Evolutionary conservation across 805 yeast species (phyloP), one percentile per base, ranked within the genome.

Genomic region (Spathaspora hagerdaliae): DNA sequence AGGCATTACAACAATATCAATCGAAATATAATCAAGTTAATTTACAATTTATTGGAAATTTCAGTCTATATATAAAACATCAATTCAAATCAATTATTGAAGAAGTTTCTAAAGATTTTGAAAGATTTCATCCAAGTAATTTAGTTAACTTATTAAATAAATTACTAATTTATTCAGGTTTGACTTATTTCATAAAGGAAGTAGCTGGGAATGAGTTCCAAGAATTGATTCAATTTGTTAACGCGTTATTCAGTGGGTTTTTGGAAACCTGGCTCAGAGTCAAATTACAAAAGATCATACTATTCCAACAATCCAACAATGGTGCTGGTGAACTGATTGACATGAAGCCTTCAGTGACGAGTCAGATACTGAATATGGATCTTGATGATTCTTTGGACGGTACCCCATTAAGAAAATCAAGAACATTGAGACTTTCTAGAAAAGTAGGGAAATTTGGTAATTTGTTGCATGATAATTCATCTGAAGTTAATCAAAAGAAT

Each of bases 1-100:
- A 74, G 46, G 95, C 95, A 0, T 69, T 88, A 47, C 74, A 73
- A 48, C 89, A 87, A 54, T 82, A 85, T 55, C 75, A 81, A 47
- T 66, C 71, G 12, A 74, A 70, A 5, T 87, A 85, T 57, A 87
- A 83, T 53, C 59, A 65, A 15, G 81, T 81, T 0, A 72, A 85
- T 1, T 54, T 58, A 2, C 63, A 67, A 5, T 86, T 89, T 55
- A 60, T 79, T 31, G 60, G 57, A 14, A 71, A 77, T 49, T 73
- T 80, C 46, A 69, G 58, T 11, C 50, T 42, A 1, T 81, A 74
- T 42, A 51, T 69, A 31, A 52, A 56, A 27, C 42, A 41, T 2
- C 58, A 61, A 41, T 64, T 83, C 49, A 67, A 65, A 11, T 46
- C 55, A 3, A 68, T 74, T 31, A 33, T 43, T n/a, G 29, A 41